Evolutionary conservation across 305 asterid genomes (phyloP), one percentile per base, ranked within the genome.

Genomic region (Solanum hybrid): DNA sequence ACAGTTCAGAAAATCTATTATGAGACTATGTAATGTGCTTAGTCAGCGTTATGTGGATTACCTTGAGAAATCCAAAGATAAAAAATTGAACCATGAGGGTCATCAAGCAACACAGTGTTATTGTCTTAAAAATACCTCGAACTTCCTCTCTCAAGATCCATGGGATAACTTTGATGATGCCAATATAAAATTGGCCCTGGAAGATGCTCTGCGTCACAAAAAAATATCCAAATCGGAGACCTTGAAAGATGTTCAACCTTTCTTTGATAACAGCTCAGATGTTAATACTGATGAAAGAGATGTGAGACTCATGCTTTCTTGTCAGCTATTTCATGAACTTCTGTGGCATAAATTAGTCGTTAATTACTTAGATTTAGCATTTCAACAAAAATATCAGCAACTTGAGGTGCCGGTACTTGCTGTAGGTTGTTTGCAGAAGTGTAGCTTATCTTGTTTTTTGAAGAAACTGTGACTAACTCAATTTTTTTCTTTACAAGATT

Each of bases 91-190:
- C 91, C 89, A 37, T 69, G 94, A 85, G 87, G 94, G 91, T 90
- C 88, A 93, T 22, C 88, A 89, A 86, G 78, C 90, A 90, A 92
- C 91, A 91, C 85, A 89, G 60, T 93, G 90, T 69, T 92, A 82
- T 89, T 89, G 77, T 86, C 51, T 37, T 40, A 90, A 86, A 77
- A 89, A 35, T 71, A 78, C 76, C 76, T 37, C 88, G 31, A 90
- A 85, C 79, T 87, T 71, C 69, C 89, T 89, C 80, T 80, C 89
- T 88, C 94, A 89, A 75, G 89, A 92, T 77, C 64, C 89, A 80
- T 97, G 99, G 99, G 98, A 95, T 93, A 92, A 95, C 91, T 95
- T 97, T 94, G 96, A 95, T 79, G 95, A 95, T 15, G 89, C 90
- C 86, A 88, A 32, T 88, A 88, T 96, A 92, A 95, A 94, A 93